Evolutionary conservation across 306 rosid genomes (phyloP).

Genomic region (Vicia faba): DNA sequence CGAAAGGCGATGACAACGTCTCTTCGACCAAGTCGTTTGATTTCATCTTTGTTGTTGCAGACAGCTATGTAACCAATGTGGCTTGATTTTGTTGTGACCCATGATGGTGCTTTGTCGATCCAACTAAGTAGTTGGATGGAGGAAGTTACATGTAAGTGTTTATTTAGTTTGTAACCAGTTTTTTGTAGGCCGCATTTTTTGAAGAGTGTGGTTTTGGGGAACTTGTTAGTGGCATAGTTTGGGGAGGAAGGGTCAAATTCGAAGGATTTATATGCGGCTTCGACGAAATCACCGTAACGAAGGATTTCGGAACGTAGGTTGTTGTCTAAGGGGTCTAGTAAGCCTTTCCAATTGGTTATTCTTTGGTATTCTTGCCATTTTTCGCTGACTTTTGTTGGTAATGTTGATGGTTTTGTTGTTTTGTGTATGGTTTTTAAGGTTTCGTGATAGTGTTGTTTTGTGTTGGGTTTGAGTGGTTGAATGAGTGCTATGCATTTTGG

Average conservation of each 20-base stretch:
- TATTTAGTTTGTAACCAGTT: slow-evolving; percentile 70
- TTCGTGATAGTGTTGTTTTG: background rate
- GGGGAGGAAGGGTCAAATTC: slow-evolving; percentile 70
- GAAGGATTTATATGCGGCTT: slow-evolving; percentile 69
- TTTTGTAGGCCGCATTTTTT: slow-evolving; percentile 42
- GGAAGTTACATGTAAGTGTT: slow-evolving; percentile 67
- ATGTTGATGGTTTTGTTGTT: background rate
- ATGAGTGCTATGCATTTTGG: slow-evolving; percentile 42
- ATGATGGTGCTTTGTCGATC: slow-evolving; percentile 46
- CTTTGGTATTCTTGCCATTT: slow-evolving; percentile 88
- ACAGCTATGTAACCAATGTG: slow-evolving; percentile 85
- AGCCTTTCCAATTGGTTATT: slow-evolving; percentile 66
- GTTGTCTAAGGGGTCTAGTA: slow-evolving; percentile 77
- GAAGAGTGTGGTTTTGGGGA: slow-evolving; percentile 46
- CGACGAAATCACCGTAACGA: slow-evolving; percentile 77
- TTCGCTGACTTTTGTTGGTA: slow-evolving; percentile 36
- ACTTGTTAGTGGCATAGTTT: slow-evolving; percentile 55
- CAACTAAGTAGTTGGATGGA: slow-evolving; percentile 63
- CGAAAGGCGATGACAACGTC: slow-evolving; percentile 71
- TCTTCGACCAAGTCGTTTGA: slow-evolving; percentile 72
- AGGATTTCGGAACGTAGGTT: slow-evolving; percentile 75
- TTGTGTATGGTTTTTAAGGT: slow-evolving; percentile 18
- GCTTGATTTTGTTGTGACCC: slow-evolving; percentile 52
- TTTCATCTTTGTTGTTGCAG: slow-evolving; percentile 61
- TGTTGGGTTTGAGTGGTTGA: slow-evolving; percentile 27